Evolutionary conservation across 768 basidiomycete genomes (phyloP).

Genomic region (Cytidiella melzeri): DNA sequence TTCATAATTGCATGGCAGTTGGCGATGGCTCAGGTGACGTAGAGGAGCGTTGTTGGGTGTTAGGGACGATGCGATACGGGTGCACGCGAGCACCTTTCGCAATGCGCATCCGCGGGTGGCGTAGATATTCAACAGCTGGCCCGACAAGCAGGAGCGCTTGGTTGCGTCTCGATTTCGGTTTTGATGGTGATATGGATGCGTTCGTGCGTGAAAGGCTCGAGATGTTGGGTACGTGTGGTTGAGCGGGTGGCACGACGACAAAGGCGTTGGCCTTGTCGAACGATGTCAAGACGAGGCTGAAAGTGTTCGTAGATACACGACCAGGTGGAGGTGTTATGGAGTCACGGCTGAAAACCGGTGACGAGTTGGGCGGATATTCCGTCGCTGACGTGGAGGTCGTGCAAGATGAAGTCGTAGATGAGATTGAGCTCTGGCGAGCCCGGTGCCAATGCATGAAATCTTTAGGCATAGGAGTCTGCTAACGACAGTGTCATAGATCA

Average conservation of each 20-base stretch:
- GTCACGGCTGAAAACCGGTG: not conserved
- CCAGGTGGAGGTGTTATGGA: not conserved
- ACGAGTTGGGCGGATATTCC: not conserved
- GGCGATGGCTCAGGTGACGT: not conserved
- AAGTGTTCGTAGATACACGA: constrained; percentile 7
- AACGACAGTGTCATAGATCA: not conserved
- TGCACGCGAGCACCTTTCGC: constrained; percentile 45
- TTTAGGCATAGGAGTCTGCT: not conserved
- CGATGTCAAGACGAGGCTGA: constrained; percentile 41
- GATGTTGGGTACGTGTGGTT: constrained; percentile 13
- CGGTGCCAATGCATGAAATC: constrained; percentile 1
- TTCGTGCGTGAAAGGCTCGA: constrained; percentile 11
- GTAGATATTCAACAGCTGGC: constrained; percentile 39
- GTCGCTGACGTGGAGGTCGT: constrained; percentile 28
- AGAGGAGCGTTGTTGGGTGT: constrained; percentile 1
- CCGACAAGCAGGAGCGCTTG: constrained; percentile 45
- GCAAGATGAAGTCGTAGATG: constrained; percentile 35
- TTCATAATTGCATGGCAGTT: not conserved
- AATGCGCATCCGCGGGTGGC: constrained; percentile 35
- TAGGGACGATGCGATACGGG: constrained; percentile 46
- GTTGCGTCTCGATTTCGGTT: constrained; percentile 7
- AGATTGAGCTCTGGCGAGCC: constrained; percentile 27
- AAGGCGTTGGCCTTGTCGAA: constrained; percentile 49
- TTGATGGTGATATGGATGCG: constrained; percentile 12
- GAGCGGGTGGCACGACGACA: constrained; percentile 31